Evolutionary conservation across 495 filamentous ascomycete species (phyloP).

Genomic region (Aspergillus olivimuriae): DNA sequence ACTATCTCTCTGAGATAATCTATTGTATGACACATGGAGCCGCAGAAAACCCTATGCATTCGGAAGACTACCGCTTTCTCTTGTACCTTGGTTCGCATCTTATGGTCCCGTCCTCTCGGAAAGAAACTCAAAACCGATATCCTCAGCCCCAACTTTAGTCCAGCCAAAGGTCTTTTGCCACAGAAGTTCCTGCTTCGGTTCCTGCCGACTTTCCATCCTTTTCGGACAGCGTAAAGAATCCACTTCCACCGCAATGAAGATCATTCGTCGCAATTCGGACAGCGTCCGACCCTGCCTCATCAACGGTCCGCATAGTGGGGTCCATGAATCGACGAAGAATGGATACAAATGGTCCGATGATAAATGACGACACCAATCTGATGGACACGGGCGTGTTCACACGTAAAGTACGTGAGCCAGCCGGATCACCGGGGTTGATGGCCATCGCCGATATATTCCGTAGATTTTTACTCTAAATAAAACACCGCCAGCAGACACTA

Average conservation of each 20-base stretch:
- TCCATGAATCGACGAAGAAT: conserved; percentile 25
- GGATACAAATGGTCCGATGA: conserved; percentile 23
- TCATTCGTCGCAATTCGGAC: conserved; percentile 22
- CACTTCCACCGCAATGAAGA: conserved; percentile 24
- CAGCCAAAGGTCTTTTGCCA: conserved; percentile 42
- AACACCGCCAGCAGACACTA: conserved; percentile 2
- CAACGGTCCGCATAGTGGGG: conserved; percentile 22
- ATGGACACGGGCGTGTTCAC: conserved; percentile 28
- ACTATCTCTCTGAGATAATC: too few relatives aligned
- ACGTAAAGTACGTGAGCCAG: conserved; percentile 38
- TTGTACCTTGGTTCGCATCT: too few relatives aligned
- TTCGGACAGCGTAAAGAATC: conserved; percentile 32
- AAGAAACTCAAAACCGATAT: too few relatives aligned
- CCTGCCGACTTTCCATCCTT: conserved; percentile 31
- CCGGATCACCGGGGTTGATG: conserved; percentile 40
- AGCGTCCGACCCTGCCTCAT: conserved; percentile 32
- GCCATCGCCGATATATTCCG: conserved; percentile 38
- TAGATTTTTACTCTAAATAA: conserved; percentile 22
- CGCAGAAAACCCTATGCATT: too few relatives aligned
- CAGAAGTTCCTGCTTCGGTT: conserved; percentile 33
- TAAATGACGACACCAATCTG: conserved; percentile 2
- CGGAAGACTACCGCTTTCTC: too few relatives aligned
- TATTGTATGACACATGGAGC: too few relatives aligned
- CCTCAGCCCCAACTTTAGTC: too few relatives aligned
- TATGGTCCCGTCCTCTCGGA: too few relatives aligned